Evolutionary conservation across 768 basidiomycete genomes (phyloP), one percentile per base, ranked within the genome.

Genomic region (Mycena sanguinolenta): DNA sequence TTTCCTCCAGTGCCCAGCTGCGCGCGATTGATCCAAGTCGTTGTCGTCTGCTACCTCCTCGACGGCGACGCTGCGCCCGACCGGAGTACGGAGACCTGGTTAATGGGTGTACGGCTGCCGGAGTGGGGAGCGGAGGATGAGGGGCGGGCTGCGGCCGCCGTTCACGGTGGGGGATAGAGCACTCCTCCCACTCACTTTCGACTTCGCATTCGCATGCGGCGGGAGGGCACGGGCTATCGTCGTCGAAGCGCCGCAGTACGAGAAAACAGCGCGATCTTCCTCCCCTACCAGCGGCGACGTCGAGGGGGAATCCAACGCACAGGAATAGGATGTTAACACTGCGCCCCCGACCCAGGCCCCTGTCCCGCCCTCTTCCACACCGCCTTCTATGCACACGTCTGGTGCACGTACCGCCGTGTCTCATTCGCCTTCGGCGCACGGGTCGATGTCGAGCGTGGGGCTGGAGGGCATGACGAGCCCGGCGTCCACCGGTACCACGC

Each of bases 341-440:
- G 27, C 30, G 23, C 44, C 55, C 17, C 63, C 38, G 69, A 70
- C 58, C 32, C 69, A 5, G 63, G 69, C n/a, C n/a, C n/a, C n/a
- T n/a, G n/a, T n/a, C n/a, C 4, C 0, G 83, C 87, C 7, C 80
- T 84, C 67, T 93, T 94, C 78, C 90, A 91, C 74, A 82, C 84
- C 12, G 92, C 93, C 77, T 93, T 92, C 79, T 87, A 87, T n/a
- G 91, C n/a, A n/a, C 90, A 1, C 86, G 89, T 17, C 84, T 93
- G 91, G 88, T 86, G 92, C 73, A 92, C 92, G 3, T 94, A 94
- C 80, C 90, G 93, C 58, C 14, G 23, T 25, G 63, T 32, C 67
- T 28, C 50, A 52, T 52, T 13, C 50, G n/a, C n/a, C n/a, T n/a
- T n/a, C n/a, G n/a, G n/a, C n/a, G n/a, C n/a, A n/a, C n/a, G n/a